Evolutionary conservation across 371 early-diverging fungal genomes (phyloP).

Genomic region (Zychaea mexicana): DNA sequence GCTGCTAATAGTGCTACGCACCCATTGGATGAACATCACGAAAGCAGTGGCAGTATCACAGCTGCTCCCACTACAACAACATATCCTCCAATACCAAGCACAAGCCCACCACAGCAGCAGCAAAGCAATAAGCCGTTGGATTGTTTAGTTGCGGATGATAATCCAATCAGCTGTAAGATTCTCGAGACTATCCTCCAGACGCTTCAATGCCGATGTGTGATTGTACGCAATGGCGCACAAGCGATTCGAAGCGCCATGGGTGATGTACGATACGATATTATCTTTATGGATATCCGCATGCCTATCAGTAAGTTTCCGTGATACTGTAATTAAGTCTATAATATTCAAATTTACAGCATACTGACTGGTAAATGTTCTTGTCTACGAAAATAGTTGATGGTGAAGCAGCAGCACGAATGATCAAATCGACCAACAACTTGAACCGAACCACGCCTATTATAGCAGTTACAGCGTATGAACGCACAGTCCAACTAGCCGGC

Average conservation of each 20-base stretch:
- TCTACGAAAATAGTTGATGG: slow-evolving; percentile 86
- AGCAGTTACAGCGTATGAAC: slow-evolving; percentile 76
- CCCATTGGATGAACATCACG: slow-evolving; percentile 1
- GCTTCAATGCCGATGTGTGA: slow-evolving; percentile 77
- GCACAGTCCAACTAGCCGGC: slow-evolving; percentile 49
- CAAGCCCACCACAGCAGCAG: neutral
- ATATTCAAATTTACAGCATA: too few relatives aligned
- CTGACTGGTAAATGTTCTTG: too few relatives aligned
- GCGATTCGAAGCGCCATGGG: slow-evolving; percentile 90
- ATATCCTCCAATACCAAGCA: neutral
- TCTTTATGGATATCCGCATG: slow-evolving; percentile 93
- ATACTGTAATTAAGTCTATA: too few relatives aligned
- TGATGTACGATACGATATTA: slow-evolving; percentile 84
- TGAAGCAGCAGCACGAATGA: slow-evolving; percentile 91
- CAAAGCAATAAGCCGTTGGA: slow-evolving; percentile 25
- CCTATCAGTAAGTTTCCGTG: slow-evolving; percentile 86
- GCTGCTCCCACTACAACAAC: neutral
- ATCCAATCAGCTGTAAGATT: slow-evolving; percentile 86
- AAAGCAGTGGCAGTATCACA: too few relatives aligned
- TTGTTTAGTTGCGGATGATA: slow-evolving; percentile 87
- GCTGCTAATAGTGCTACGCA: neutral
- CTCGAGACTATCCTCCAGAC: slow-evolving; percentile 82
- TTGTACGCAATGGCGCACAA: slow-evolving; percentile 90
- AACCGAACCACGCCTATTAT: slow-evolving; percentile 76
- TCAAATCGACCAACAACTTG: slow-evolving; percentile 87